Evolutionary conservation across 2,329 filamentous ascomycete genomes (phyloP).

Genomic region (Neopestalotiopsis sp.): DNA sequence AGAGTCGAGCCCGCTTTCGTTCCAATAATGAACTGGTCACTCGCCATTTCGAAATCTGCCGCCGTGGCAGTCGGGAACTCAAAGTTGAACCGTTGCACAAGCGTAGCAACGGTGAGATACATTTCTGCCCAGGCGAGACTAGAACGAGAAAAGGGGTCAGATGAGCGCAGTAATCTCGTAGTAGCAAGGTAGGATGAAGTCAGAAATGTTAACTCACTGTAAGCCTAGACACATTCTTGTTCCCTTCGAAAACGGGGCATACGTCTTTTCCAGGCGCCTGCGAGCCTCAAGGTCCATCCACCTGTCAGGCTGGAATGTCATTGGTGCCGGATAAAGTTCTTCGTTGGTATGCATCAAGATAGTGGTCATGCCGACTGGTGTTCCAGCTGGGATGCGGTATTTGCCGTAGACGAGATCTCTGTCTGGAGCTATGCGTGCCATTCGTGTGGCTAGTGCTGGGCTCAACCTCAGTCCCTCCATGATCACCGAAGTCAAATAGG

Average conservation of each 20-base stretch:
- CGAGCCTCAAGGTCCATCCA: constrained; percentile 24
- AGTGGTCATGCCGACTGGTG: constrained; percentile 35
- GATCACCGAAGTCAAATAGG: constrained; percentile 50
- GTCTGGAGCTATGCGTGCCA: constrained; percentile 46
- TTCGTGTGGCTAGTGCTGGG: constrained; percentile 44
- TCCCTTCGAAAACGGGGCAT: constrained; percentile 12
- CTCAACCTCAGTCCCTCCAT: constrained; percentile 51
- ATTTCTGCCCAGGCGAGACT: constrained; percentile 31
- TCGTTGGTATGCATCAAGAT: constrained; percentile 32
- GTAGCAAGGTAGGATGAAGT: too few relatives aligned
- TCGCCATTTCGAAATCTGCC: not conserved
- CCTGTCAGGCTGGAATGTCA: constrained; percentile 33
- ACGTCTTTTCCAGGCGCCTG: not conserved
- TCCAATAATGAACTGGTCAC: constrained; percentile 9
- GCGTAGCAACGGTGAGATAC: constrained; percentile 24
- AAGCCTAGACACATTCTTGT: constrained; percentile 15
- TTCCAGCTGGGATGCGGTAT: constrained; percentile 33
- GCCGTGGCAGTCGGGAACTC: constrained; percentile 12
- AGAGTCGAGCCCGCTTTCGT: not conserved
- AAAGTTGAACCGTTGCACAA: constrained; percentile 25
- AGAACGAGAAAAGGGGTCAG: not conserved
- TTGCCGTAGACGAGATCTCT: constrained; percentile 29
- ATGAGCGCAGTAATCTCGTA: too few relatives aligned
- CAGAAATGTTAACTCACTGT: constrained; percentile 1
- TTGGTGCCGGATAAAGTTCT: constrained; percentile 28